Base-by-base conservation (phyloP, 805 yeast genomes). In the Candida morakotiae region DNA sequence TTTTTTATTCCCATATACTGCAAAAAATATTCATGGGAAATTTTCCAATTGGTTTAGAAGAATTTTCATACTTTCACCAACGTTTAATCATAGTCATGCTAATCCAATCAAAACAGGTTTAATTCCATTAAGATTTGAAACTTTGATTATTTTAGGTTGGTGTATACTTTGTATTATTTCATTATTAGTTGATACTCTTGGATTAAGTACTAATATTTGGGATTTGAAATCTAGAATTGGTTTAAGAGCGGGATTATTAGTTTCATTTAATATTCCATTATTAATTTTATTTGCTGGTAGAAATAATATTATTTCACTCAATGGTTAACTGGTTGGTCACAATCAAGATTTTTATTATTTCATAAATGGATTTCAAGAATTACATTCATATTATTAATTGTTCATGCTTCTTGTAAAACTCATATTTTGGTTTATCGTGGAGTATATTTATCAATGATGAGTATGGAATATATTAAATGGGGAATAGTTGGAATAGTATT, bases 231-330 rank as follows among this genome's bases (percentile, higher is more conserved):
- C 72, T 46, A 58, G 59, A 39, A 58, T 80, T n/a, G 77, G 75
- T 25, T 79, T 76, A 51, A 65, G 86, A 54, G 58, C 75, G 3
- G 83, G 77, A 31, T 43, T 77, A 14, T 57, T 75, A 52, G 58
- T 74, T 2, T 59, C 75, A 18, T 75, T 73, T 34, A 39, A 77
- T 24, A 64, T 78, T 39, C 89, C 91, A 1, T 57, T 75, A 7
- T 55, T 79, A 10, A 73, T 75, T 40, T 55, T 82, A 35, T 80
- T 84, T 56, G 88, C 87, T 4, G 81, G 82, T 15, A 64, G 93
- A 47, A 85, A 84, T 55, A 85, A 82, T n/a, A n/a, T n/a, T n/a
- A n/a, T 48, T 75, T 85, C 17, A 62, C 83, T 46, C 71, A 74
- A 42, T 62, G 61, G 52, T 38, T 80, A 2, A 74, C 89, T 0